Evolutionary conservation across 768 basidiomycete genomes (phyloP).

Genomic region (Pholiota molesta): DNA sequence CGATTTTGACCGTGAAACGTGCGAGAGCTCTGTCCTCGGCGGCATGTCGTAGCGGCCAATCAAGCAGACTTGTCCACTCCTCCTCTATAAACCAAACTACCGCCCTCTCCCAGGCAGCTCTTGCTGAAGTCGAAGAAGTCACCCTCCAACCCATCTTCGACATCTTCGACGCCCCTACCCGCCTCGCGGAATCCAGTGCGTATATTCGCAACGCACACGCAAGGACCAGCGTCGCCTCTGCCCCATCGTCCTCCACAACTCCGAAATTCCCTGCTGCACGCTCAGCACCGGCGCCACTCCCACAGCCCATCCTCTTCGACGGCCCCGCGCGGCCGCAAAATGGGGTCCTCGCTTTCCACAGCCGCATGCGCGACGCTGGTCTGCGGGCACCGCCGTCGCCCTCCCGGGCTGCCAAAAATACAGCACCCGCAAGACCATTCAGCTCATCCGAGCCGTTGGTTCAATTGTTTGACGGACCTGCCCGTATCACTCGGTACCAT

Average conservation of each 20-base stretch:
- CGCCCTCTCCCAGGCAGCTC: conserved; percentile 20
- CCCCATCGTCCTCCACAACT: conserved; percentile 4
- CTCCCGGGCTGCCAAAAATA: conserved; percentile 24
- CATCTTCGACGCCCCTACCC: conserved; percentile 52
- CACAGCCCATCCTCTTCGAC: conserved; percentile 49
- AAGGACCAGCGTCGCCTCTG: conserved; percentile 3
- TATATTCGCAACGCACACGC: conserved; percentile 22
- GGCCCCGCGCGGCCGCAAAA: conserved; percentile 46
- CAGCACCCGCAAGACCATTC: conserved; percentile 14
- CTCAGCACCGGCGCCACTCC: conserved; percentile 37
- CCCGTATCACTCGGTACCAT: conserved; percentile 34
- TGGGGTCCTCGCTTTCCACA: conserved; percentile 24
- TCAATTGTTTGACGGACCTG: conserved; percentile 51
- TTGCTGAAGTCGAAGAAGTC: conserved; percentile 27
- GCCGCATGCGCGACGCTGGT: conserved; percentile 24
- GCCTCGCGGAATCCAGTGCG: conserved; percentile 37
- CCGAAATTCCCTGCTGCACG: conserved; percentile 13
- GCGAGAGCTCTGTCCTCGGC: conserved; percentile 21
- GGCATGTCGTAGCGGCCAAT: conserved; percentile 17
- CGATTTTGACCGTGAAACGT: conserved; percentile 12
- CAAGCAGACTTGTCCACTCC: conserved; percentile 26
- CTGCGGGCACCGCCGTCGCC: conserved; percentile 19
- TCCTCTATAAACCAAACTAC: conserved; percentile 26
- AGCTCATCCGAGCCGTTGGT: conserved; percentile 34
- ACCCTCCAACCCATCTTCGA: conserved; percentile 43